Conservation (phyloP, 192 early-diverging fungal genomes). For the Pilobolus umbonatus region DNA sequence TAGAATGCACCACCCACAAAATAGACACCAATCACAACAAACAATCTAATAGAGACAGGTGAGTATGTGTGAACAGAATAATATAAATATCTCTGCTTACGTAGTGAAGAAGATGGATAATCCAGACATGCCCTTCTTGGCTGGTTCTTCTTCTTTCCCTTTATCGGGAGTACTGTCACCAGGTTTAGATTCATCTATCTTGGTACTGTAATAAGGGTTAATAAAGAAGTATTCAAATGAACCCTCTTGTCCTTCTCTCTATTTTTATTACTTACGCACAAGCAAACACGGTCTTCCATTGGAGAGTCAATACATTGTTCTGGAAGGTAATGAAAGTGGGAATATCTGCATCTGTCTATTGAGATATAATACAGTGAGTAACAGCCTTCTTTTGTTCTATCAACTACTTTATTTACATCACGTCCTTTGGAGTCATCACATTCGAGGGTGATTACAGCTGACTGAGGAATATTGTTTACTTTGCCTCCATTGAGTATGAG, state of each 20-base stretch:
- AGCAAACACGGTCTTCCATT: slow-evolving; percentile 20
- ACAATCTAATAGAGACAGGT: not conserved
- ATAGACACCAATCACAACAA: slow-evolving; percentile 17
- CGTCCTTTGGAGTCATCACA: slow-evolving; percentile 25
- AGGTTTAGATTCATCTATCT: slow-evolving; percentile 4
- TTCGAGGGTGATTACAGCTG: slow-evolving; percentile 27
- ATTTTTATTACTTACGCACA: slow-evolving; percentile 14
- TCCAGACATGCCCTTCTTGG: slow-evolving; percentile 6
- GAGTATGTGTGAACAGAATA: too few relatives aligned
- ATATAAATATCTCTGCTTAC: slow-evolving; percentile 7
- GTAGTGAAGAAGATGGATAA: slow-evolving; percentile 14
- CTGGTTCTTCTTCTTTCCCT: not conserved
- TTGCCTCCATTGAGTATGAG: slow-evolving; percentile 24
- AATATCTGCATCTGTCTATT: slow-evolving; percentile 2
- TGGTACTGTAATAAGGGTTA: slow-evolving; percentile 1
- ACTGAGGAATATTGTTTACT: slow-evolving; percentile 14
- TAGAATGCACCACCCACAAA: slow-evolving; percentile 33
- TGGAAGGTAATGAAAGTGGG: slow-evolving; percentile 10
- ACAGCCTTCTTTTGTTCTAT: not conserved
- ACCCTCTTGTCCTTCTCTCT: too few relatives aligned
- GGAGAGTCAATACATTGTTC: slow-evolving; percentile 7
- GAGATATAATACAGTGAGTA: not conserved
- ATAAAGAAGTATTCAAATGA: not conserved
- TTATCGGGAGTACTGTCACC: slow-evolving; percentile 6
- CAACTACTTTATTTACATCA: slow-evolving; percentile 10